phyloP scores from a whole-genome alignment of 208 protist genomes.

The Trypanosoma vivax region DNA sequence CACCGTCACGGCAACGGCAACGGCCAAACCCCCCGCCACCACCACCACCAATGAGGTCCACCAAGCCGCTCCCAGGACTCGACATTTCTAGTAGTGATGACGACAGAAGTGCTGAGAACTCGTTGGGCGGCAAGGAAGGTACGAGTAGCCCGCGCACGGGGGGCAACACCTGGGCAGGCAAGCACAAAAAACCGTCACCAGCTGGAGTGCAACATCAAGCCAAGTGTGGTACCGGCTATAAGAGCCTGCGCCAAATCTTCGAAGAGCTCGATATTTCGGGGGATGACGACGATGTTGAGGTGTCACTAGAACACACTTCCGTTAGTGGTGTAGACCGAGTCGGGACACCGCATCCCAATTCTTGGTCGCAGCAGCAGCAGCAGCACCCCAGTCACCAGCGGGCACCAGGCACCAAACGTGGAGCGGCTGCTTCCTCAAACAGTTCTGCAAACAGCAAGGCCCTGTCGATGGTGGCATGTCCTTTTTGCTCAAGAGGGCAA shows the following conservation, averaged over 20 bases:
- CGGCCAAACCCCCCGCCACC: not conserved
- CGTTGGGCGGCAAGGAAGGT: not conserved
- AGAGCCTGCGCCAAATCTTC: slow-evolving; percentile 17
- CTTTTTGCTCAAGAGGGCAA: slow-evolving; percentile 12
- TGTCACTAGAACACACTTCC: not conserved
- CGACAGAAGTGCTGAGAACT: not conserved
- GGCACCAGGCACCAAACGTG: not conserved
- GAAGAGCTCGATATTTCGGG: slow-evolving; percentile 19
- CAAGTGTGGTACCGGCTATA: not conserved
- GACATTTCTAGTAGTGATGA: slow-evolving; percentile 11
- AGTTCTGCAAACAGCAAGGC: not conserved
- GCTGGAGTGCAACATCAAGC: not conserved
- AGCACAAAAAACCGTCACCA: not conserved
- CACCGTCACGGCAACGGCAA: not conserved
- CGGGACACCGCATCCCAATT: not conserved
- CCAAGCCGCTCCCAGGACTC: slow-evolving; percentile 13
- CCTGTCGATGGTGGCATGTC: slow-evolving; percentile 9
- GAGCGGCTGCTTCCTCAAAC: not conserved
- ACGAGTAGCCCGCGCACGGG: not conserved
- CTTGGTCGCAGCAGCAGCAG: not conserved
- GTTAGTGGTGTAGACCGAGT: not conserved
- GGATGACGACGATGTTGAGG: slow-evolving; percentile 13
- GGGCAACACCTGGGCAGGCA: not conserved
- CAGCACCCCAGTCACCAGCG: not conserved
- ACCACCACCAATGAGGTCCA: not conserved